Base-by-base conservation (phyloP, 2,329 filamentous ascomycete species). In the Monilinia laxa region DNA sequence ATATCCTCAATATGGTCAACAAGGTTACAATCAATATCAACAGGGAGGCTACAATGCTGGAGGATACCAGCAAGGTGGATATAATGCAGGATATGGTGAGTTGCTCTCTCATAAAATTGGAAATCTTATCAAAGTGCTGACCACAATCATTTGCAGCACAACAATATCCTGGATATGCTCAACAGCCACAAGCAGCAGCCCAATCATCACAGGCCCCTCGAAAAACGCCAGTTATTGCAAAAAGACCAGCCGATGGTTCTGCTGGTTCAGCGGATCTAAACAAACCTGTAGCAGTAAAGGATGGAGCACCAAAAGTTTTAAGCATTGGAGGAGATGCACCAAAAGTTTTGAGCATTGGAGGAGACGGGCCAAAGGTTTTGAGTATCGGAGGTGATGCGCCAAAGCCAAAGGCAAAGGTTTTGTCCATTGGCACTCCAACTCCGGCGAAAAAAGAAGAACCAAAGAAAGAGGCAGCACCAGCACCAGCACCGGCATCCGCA, bases 341-440 rank as follows among this genome's bases (percentile, higher is more conserved):
- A 54, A 91, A 90, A 77, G 87, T 90, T 31, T 78, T 89, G 72
- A 89, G 80, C 77, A 88, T 86, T 73, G 84, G 84, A 28, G 28
- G 28, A 63, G 85, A 87, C 49, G 83, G 83, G 53, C 79, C 85
- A 54, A 91, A 90, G 77, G 87, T 90, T 31, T 78, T 89, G 72
- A 89, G 80, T 77, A 88, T 86, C 73, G 84, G 84, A 23, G 84
- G 83, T 62, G 85, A 87, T 52, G 83, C 83, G 52, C 78, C 85
- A 58, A 82, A 83, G 75, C 79, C 82, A 64, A 83, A 83, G 74
- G 76, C 78, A 45, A 93, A 93, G 79, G 90, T 94, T n/a, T 82
- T 93, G 38, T 90, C 90, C 56, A 89, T 96, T 66, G 90, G 90
- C 55, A 83, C 81, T 81, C 65, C 70, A 71, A 23, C 70, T 31